Evolutionary conservation across 73 alveolate species (phyloP).

Genomic region (Tetrahymena elliotti): DNA sequence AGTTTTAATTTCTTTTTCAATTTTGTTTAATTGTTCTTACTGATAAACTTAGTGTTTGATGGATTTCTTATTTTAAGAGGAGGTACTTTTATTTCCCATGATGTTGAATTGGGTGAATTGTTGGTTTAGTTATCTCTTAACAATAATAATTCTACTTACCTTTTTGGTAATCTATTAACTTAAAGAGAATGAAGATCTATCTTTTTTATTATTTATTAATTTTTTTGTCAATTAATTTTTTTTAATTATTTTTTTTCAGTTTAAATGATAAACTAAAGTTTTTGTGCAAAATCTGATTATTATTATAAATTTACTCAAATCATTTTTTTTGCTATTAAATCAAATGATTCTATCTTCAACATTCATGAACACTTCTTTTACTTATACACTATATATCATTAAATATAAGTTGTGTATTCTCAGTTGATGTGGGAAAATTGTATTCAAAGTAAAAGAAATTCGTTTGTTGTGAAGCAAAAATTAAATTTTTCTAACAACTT

Average conservation of each 20-base stretch:
- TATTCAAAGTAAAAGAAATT: background rate
- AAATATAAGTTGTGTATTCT: too few species aligned
- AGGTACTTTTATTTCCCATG: background rate
- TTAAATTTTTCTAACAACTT: background rate
- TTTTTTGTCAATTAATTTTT: background rate
- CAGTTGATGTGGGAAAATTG: too few species aligned
- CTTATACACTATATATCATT: too few species aligned
- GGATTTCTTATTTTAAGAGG: background rate
- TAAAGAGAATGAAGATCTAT: background rate
- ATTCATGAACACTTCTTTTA: background rate
- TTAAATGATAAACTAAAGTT: background rate
- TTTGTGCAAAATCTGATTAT: background rate
- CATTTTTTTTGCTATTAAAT: too few species aligned
- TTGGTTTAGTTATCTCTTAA: background rate
- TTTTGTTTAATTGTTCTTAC: background rate
- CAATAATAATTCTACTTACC: background rate
- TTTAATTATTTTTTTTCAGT: background rate
- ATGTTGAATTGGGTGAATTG: background rate
- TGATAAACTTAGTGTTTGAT: background rate
- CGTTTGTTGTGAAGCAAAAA: background rate
- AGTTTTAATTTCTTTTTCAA: background rate
- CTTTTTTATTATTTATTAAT: background rate
- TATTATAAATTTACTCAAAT: background rate
- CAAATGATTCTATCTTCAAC: background rate
- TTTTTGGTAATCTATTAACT: background rate